Evolutionary conservation across 148 eudicot species (phyloP).

Genomic region (Amaranthus hypochondriacus): DNA sequence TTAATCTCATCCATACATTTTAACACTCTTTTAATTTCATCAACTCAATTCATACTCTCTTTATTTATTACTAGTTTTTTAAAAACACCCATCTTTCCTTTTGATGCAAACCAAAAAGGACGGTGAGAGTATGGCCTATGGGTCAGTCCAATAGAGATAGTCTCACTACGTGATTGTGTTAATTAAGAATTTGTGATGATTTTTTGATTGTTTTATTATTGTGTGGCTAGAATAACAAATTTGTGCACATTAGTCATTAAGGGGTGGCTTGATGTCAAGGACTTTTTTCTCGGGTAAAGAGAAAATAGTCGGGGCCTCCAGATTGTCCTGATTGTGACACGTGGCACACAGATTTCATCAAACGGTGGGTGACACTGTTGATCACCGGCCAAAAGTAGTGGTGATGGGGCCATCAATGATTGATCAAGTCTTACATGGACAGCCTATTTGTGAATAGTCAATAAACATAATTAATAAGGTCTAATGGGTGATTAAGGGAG

Average conservation of each 20-base stretch:
- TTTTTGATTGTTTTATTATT: too few species aligned
- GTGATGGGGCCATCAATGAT: slow-evolving; percentile 23
- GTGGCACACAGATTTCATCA: slow-evolving; percentile 26
- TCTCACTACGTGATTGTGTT: too few species aligned
- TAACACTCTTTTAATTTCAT: too few species aligned
- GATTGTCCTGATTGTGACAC: slow-evolving; percentile 29
- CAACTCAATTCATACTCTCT: too few species aligned
- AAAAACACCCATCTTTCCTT: too few species aligned
- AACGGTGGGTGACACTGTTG: slow-evolving; percentile 12
- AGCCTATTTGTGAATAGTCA: slow-evolving; percentile 16
- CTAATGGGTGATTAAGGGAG: slow-evolving; percentile 18
- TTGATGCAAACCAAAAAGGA: too few species aligned
- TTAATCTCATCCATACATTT: too few species aligned
- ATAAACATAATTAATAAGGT: slow-evolving; percentile 1
- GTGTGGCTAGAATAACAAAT: not conserved
- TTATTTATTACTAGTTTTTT: not conserved
- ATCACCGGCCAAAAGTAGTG: slow-evolving; percentile 31
- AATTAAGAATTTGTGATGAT: too few species aligned
- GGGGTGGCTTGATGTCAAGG: not conserved
- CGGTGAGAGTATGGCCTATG: too few species aligned
- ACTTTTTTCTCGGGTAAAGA: not conserved
- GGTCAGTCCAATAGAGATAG: too few species aligned
- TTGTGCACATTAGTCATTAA: slow-evolving; percentile 5
- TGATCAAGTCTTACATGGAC: slow-evolving; percentile 23
- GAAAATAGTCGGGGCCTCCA: slow-evolving; percentile 37